A percentile compares a stretch with the other conserved stretches of the same genome.
Evolutionary conservation across 2,329 filamentous ascomycete species (phyloP).

Genomic region (Chrysosporium keratinophilum): DNA sequence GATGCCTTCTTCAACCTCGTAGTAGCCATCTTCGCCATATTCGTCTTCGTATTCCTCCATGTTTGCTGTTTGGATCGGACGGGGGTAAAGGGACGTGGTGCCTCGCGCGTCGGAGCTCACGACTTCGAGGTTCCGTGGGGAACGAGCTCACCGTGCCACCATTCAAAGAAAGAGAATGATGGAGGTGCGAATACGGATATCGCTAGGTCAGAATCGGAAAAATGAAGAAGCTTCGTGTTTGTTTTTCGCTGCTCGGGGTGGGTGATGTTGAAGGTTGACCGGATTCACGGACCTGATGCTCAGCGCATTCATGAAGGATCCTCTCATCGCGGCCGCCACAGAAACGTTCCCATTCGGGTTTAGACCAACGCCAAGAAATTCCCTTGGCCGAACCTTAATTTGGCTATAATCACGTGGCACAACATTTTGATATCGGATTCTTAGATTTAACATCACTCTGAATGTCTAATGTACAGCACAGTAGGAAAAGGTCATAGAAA

Average conservation of each 20-base stretch:
- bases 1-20: slow-evolving; percentile 61
- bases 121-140: not conserved
- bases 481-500: slow-evolving; percentile 23
- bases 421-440: not conserved
- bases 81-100: not conserved
- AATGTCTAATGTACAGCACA: not conserved
- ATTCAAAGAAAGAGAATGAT: not conserved
- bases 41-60: slow-evolving; percentile 47
- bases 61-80: not conserved
- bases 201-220: not conserved
- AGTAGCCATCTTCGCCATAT: slow-evolving; percentile 60
- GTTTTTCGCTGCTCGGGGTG: not conserved
- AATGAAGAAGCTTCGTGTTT: not conserved
- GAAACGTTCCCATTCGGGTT: slow-evolving; percentile 8
- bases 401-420: not conserved
- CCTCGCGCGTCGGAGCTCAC: slow-evolving; percentile 3
- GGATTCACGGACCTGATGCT: not conserved
- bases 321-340: slow-evolving; percentile 3
- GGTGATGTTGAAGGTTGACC: not conserved
- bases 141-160: slow-evolving; percentile 4
- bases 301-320: slow-evolving; percentile 12
- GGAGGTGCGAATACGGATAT: not conserved
- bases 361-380: slow-evolving; percentile 11
- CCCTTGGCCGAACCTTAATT: not conserved
- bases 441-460: not conserved